Percentiles rank a stretch among this genome's conserved stretches.
These are phyloP conservation scores for Sparassis latifolia DNA, from an alignment of 1,284 basidiomycete species.

Conservation along the genomic window DNA sequence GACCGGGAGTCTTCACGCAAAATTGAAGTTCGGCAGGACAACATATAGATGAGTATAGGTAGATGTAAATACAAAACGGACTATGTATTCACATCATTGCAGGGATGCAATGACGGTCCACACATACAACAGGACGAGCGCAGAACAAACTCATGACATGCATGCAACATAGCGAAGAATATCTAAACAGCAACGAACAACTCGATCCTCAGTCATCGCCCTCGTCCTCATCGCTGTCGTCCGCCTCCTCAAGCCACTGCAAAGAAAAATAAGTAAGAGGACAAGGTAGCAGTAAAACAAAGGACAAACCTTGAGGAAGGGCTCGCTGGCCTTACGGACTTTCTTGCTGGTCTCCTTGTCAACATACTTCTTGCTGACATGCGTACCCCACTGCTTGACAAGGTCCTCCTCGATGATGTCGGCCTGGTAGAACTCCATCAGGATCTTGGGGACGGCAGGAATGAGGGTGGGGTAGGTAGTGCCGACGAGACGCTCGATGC, in stretches of 20 bases:
- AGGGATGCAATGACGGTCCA: too few species aligned
- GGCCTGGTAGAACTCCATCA: slow-evolving; percentile 93
- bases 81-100: too few species aligned
- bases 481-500: slow-evolving; percentile 81
- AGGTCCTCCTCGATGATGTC: slow-evolving; percentile 94
- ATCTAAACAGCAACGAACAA: not conserved
- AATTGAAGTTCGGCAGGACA: too few species aligned
- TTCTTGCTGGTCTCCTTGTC: slow-evolving; percentile 94
- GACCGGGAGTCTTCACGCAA: too few species aligned
- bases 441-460: slow-evolving; percentile 76
- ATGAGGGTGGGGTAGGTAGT: slow-evolving; percentile 62
- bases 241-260: slow-evolving; percentile 47
- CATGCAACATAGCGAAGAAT: not conserved
- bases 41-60: too few species aligned
- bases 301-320: slow-evolving; percentile 74
- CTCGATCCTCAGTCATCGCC: not conserved
- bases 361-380: slow-evolving; percentile 97
- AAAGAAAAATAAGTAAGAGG: slow-evolving; percentile 3
- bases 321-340: slow-evolving; percentile 92
- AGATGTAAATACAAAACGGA: too few species aligned
- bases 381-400: slow-evolving; percentile 90
- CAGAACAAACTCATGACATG: not conserved
- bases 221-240: slow-evolving; percentile 37
- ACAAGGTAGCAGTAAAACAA: not conserved
- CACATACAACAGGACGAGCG: not conserved